Base-by-base conservation (phyloP, 768 basidiomycete species). In the Lactarius evosmus region DNA sequence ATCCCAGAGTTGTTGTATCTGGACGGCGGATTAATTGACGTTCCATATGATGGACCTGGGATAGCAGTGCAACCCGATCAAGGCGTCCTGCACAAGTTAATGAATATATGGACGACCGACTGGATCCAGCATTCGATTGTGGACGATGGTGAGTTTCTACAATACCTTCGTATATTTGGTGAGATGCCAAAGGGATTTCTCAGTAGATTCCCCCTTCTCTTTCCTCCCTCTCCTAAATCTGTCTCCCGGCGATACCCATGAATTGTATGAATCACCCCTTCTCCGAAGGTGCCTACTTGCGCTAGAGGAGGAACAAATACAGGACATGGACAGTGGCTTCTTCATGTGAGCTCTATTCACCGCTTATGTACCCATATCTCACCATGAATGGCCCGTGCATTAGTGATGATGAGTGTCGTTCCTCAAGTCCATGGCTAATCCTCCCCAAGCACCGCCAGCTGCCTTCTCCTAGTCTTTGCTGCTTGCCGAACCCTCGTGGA, bases 61-160 rank as follows among this genome's bases (percentile, higher is more conserved):
- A 73, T 76, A 17, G 78, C 79, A 19, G 80, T 79, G 0, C 72
- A 78, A 7, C 57, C 51, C 19, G 83, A 85, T 52, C 85, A 78
- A 30, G 77, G 83, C 44, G 81, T 83, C 58, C 70, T 93, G 51
- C 75, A 77, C 55, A 88, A 84, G 61, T 76, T 95, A 65, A 85
- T 93, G 76, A 94, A 89, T 73, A 95, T 99, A 61, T 99, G 97
- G 96, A 82, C 86, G 0, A 81, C 88, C 0, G 90, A 93, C 67
- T 85, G 88, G 83, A 87, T 98, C 46, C 78, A 87, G 62, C 78
- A 75, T 38, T 93, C 93, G 5, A 71, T 93, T 22, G 78, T 82
- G 51, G 80, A 87, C n/a, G 78, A 84, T 73, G 79, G 90, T 89
- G 70, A 66, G 82, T 67, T 53, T 44, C 70, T 46, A 32, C 55